These are phyloP conservation scores for Trichoderma pleuroti DNA, from an alignment of 2,329 filamentous ascomycete species.

Conservation along the genomic window DNA sequence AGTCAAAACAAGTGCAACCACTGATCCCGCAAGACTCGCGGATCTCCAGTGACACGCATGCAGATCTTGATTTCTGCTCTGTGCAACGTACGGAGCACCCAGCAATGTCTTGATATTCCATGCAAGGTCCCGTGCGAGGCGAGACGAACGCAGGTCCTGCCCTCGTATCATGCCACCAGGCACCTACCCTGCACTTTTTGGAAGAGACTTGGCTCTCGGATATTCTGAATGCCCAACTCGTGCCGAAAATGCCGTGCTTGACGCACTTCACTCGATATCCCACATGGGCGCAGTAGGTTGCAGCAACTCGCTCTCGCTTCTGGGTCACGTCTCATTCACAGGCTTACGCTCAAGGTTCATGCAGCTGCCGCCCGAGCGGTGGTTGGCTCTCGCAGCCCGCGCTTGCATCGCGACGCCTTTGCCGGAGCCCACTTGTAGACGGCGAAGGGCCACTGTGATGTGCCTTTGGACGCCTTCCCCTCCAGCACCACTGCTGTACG, in stretches of 20 bases:
- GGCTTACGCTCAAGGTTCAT: background rate
- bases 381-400: background rate
- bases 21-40: background rate
- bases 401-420: background rate
- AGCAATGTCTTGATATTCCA: background rate
- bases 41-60: background rate
- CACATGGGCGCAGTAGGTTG: background rate
- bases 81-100: background rate
- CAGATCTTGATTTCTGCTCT: background rate
- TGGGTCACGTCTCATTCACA: background rate
- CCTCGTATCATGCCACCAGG: background rate
- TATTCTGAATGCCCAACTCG: background rate
- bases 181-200: background rate
- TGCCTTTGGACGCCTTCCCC: background rate
- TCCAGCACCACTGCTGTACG: background rate
- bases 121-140: slow-evolving; percentile 16
- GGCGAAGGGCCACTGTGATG: background rate
- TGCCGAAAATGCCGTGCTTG: slow-evolving; percentile 11
- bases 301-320: background rate
- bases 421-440: background rate
- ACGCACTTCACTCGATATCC: background rate
- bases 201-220: too few relatives aligned
- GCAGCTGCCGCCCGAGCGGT: background rate
- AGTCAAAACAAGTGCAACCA: background rate
- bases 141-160: background rate